Evolutionary conservation across 2,329 filamentous ascomycete genomes (phyloP).

Genomic region (Xylariaceae sp.): DNA sequence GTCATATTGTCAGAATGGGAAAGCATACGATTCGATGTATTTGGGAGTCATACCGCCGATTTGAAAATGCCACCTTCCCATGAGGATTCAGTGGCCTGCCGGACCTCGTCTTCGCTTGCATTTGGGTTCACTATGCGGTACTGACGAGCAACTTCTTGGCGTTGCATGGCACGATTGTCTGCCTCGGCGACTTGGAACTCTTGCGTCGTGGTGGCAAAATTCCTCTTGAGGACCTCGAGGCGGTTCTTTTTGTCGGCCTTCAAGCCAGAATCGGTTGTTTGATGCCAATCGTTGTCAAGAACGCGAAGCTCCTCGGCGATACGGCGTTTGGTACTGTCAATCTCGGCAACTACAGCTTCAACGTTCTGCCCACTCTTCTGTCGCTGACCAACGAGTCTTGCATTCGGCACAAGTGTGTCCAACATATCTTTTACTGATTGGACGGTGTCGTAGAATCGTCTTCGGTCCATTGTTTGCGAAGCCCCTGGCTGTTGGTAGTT

Average conservation of each 20-base stretch:
- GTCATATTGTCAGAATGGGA: too few relatives aligned
- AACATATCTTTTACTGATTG: too few relatives aligned
- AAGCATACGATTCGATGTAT: too few relatives aligned
- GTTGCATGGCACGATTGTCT: conserved; percentile 65
- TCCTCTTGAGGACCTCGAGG: conserved; percentile 63
- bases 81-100: conserved; percentile 63
- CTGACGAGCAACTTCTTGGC: conserved; percentile 75
- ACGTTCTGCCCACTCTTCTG: too few relatives aligned
- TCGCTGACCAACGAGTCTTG: too few relatives aligned
- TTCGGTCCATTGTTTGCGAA: too few relatives aligned
- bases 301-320: conserved; percentile 77
- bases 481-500: conserved; percentile 32
- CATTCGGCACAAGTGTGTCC: too few relatives aligned
- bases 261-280: conserved; percentile 54
- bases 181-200: conserved; percentile 69
- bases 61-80: conserved; percentile 77
- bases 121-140: conserved; percentile 79
- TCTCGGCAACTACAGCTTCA: conserved; percentile 64
- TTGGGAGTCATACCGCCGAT: conserved; percentile 72
- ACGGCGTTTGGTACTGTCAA: conserved; percentile 66
- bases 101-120: conserved; percentile 68
- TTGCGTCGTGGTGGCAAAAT: conserved; percentile 68
- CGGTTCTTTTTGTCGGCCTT: conserved; percentile 67
- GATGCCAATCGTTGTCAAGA: conserved; percentile 65
- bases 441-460: too few relatives aligned